These are phyloP conservation scores for Diaporthe sp. DNA, from an alignment of 2,329 filamentous ascomycete species.

Conservation along the genomic window DNA sequence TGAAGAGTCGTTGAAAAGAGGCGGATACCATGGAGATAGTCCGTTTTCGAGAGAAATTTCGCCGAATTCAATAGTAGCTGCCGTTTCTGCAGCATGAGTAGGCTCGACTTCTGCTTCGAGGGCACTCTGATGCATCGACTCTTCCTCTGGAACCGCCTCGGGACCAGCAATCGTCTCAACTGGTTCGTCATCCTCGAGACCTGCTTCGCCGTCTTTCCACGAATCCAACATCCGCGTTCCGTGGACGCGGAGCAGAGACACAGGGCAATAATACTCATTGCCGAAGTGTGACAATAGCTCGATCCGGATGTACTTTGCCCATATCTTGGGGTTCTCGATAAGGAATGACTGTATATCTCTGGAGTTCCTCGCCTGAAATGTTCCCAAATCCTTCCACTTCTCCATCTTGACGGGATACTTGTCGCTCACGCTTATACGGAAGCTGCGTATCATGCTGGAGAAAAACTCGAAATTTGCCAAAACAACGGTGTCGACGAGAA, in stretches of 20 bases:
- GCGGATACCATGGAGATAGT: slow-evolving; percentile 41
- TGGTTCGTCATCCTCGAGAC: slow-evolving; percentile 70
- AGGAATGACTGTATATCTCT: slow-evolving; percentile 95
- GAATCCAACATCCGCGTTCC: slow-evolving; percentile 97
- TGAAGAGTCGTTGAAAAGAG: slow-evolving; percentile 36
- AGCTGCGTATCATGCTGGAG: slow-evolving; percentile 93
- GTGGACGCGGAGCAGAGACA: slow-evolving; percentile 91
- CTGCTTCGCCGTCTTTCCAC: slow-evolving; percentile 82
- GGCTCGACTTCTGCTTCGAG: slow-evolving; percentile 24
- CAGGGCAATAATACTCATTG: slow-evolving; percentile 94
- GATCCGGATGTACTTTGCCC: slow-evolving; percentile 91
- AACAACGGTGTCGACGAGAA: slow-evolving; percentile 93
- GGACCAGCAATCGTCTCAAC: slow-evolving; percentile 47
- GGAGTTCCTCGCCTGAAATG: slow-evolving; percentile 91
- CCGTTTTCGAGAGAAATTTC: slow-evolving; percentile 36
- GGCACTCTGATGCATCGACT: slow-evolving; percentile 34
- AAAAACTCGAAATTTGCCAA: slow-evolving; percentile 99
- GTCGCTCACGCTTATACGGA: slow-evolving; percentile 92
- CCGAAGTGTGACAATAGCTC: slow-evolving; percentile 95
- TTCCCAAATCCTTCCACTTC: slow-evolving; percentile 89
- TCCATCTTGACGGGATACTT: slow-evolving; percentile 92
- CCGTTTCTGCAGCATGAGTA: neutral
- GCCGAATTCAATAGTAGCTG: neutral
- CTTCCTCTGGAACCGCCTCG: slow-evolving; percentile 46
- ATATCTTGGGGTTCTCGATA: slow-evolving; percentile 94